Evolutionary conservation across 148 eudicot genomes (phyloP).

Genomic region (Simmondsia chinensis): DNA sequence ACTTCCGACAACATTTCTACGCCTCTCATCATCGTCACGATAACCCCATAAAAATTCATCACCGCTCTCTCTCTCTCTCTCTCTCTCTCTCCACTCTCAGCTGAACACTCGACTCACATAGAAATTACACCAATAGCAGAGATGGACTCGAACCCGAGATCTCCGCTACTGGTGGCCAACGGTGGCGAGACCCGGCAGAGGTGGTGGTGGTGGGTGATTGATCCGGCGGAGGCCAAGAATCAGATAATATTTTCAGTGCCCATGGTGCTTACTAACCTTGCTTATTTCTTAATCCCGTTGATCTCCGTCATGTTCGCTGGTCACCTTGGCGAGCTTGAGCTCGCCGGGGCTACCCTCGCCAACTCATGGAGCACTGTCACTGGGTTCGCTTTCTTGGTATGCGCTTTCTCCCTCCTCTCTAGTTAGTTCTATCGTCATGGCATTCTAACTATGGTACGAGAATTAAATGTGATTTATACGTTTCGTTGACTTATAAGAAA

Average conservation of each 20-base stretch:
- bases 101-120: no score
- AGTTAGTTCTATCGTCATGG: background rate
- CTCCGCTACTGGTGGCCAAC: background rate
- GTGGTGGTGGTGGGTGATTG: constrained; percentile 19
- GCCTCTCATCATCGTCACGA: no score
- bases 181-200: background rate
- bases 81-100: no score
- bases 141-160: no score
- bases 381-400: constrained; percentile 41
- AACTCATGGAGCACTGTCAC: constrained; percentile 43
- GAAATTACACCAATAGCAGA: no score
- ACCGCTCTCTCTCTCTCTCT: no score
- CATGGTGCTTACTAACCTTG: constrained; percentile 34
- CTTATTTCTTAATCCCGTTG: constrained; percentile 31
- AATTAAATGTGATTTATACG: no score
- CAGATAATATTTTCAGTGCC: constrained; percentile 37
- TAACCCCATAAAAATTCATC: no score
- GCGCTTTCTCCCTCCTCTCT: background rate
- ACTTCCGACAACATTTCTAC: no score
- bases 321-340: constrained; percentile 45
- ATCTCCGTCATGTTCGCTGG: constrained; percentile 48
- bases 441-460: background rate
- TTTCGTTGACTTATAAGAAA: no score
- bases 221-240: constrained; percentile 25
- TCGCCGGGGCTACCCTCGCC: constrained; percentile 40